Conservation (phyloP, 148 eudicot genomes). For the Rhododendron williamsianum region DNA sequence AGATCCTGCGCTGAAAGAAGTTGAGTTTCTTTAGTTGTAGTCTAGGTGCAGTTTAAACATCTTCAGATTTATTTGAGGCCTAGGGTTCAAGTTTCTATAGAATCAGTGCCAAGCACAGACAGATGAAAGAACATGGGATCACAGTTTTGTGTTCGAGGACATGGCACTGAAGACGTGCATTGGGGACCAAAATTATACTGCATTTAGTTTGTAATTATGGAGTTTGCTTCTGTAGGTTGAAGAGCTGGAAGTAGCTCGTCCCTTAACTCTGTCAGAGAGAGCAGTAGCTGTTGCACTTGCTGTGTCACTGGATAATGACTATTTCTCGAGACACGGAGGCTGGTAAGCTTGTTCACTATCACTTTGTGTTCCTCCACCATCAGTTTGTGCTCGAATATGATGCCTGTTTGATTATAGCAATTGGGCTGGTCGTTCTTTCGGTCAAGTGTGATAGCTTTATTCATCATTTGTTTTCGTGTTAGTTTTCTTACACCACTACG, state of each 20-base stretch:
- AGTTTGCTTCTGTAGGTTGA: slow-evolving; percentile 44
- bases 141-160: not conserved
- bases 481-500: not conserved
- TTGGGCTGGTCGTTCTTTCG: not conserved
- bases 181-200: not conserved
- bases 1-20: not conserved
- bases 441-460: not conserved
- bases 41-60: not conserved
- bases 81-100: not conserved
- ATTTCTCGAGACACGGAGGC: slow-evolving; percentile 91
- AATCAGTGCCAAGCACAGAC: not conserved
- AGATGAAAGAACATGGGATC: too few relatives aligned
- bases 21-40: not conserved
- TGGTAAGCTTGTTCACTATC: slow-evolving; percentile 43
- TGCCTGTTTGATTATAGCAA: not conserved
- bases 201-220: not conserved
- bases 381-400: not conserved
- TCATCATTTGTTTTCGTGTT: not conserved
- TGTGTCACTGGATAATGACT: slow-evolving; percentile 88
- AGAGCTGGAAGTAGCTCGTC: slow-evolving; percentile 71
- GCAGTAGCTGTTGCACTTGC: slow-evolving; percentile 95
- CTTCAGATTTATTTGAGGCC: slow-evolving; percentile 2
- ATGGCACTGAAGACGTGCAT: not conserved
- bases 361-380: not conserved
- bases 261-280: slow-evolving; percentile 84